Evolutionary conservation across 2,329 filamentous ascomycete species (phyloP).

Genomic region (Trichoderma lentiforme): DNA sequence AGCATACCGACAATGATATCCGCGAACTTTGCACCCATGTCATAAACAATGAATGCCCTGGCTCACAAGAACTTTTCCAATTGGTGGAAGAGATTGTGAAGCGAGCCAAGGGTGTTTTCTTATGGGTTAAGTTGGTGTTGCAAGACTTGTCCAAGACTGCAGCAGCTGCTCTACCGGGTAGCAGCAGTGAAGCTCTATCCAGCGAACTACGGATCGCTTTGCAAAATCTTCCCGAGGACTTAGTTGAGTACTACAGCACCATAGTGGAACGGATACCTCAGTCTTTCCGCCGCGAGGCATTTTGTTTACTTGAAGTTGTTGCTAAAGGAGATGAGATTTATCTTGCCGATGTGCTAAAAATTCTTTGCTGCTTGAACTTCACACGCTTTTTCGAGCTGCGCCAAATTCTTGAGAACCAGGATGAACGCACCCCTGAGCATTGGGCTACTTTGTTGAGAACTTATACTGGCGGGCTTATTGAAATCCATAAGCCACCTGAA

Average conservation of each 20-base stretch:
- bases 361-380: background rate
- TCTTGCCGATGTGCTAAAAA: background rate
- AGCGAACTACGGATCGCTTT: background rate
- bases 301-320: slow-evolving; percentile 8
- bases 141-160: background rate
- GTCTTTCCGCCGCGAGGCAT: background rate
- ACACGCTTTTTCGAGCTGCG: background rate
- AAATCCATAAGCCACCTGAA: background rate
- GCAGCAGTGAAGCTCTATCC: background rate
- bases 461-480: background rate
- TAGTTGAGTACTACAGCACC: background rate
- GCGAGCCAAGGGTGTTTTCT: background rate
- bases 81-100: background rate
- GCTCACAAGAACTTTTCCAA: background rate
- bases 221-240: background rate
- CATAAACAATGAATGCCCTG: background rate
- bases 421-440: too few relatives aligned
- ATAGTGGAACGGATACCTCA: background rate
- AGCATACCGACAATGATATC: background rate
- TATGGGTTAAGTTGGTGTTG: slow-evolving; percentile 9
- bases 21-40: background rate
- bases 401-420: background rate
- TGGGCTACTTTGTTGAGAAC: background rate
- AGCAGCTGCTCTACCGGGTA: too few relatives aligned
- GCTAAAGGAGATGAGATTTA: background rate